These are phyloP conservation scores for Neurospora discreta DNA, from an alignment of 495 filamentous ascomycete genomes.

Conservation along the genomic window DNA sequence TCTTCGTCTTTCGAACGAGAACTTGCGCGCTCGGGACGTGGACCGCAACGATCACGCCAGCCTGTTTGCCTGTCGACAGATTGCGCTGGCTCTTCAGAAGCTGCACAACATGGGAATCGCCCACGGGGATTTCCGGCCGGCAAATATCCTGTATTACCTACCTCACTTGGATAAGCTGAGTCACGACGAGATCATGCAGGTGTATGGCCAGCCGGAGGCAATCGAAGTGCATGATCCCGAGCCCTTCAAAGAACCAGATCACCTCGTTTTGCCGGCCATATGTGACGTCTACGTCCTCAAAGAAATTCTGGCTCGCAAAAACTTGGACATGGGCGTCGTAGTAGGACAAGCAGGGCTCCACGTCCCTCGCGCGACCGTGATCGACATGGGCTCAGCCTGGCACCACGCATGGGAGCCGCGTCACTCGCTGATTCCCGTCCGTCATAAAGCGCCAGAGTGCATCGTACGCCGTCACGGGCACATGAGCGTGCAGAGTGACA, in stretches of 20 bases:
- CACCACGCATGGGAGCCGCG: background rate
- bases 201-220: background rate
- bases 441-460: background rate
- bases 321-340: background rate
- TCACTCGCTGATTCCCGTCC: background rate
- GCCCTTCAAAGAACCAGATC: background rate
- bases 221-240: background rate
- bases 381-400: background rate
- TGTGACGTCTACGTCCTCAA: background rate
- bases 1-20: background rate
- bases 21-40: background rate
- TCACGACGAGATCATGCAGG: background rate
- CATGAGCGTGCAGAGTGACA: background rate
- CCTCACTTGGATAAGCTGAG: background rate
- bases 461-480: background rate
- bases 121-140: slow-evolving; percentile 1
- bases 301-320: background rate
- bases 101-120: background rate
- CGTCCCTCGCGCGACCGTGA: background rate
- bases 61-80: background rate
- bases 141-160: background rate
- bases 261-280: background rate
- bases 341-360: background rate
- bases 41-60: background rate
- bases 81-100: background rate